Percentiles rank a stretch among this genome's conserved stretches.
phyloP scores from a whole-genome alignment of 768 basidiomycete genomes.

The Macrocybe gigantea region DNA sequence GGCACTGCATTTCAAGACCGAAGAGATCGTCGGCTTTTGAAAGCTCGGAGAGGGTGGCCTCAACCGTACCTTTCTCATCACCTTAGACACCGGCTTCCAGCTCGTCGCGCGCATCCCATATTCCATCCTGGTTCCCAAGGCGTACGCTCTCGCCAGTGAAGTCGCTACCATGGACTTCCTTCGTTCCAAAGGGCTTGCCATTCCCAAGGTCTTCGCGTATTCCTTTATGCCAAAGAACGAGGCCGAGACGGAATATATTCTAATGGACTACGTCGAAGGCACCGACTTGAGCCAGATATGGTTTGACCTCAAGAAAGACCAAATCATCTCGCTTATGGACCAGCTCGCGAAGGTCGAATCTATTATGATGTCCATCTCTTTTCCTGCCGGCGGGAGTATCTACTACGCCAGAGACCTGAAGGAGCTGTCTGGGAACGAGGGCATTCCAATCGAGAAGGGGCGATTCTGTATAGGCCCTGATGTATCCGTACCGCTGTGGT shows the following conservation, averaged over 20 bases:
- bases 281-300: slow-evolving; percentile 35
- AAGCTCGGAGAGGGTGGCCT: slow-evolving; percentile 43
- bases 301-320: slow-evolving; percentile 26
- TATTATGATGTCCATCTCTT: slow-evolving; percentile 39
- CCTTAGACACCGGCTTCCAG: slow-evolving; percentile 25
- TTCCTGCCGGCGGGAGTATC: slow-evolving; percentile 47
- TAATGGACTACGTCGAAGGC: slow-evolving; percentile 39
- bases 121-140: slow-evolving; percentile 29
- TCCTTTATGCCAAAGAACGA: slow-evolving; percentile 30
- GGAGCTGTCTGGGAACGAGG: slow-evolving; percentile 25
- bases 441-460: slow-evolving; percentile 31
- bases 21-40: slow-evolving; percentile 26
- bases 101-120: slow-evolving; percentile 39
- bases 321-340: slow-evolving; percentile 34
- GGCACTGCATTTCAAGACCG: slow-evolving; percentile 28
- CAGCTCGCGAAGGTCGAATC: slow-evolving; percentile 44
- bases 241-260: slow-evolving; percentile 38
- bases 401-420: slow-evolving; percentile 42
- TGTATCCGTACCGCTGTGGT: slow-evolving; percentile 36
- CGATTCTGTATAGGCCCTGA: slow-evolving; percentile 44
- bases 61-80: slow-evolving; percentile 35
- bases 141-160: slow-evolving; percentile 36
- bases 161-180: slow-evolving; percentile 39
- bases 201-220: slow-evolving; percentile 37
- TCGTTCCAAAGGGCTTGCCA: slow-evolving; percentile 30